phyloP scores from a whole-genome alignment of 179 eudicot genomes.

The Sideroxylon spinosum region DNA sequence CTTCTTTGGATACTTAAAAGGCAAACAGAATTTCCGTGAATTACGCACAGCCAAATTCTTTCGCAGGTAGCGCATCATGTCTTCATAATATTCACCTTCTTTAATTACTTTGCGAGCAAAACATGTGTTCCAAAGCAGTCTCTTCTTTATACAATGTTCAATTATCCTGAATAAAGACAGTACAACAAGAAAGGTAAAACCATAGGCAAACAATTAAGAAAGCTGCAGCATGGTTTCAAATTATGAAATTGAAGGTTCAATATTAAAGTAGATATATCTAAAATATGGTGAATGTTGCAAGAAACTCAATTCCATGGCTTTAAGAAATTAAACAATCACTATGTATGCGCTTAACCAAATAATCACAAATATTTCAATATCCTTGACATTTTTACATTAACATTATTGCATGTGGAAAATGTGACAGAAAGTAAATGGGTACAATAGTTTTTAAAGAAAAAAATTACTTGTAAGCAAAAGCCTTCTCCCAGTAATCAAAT shows the following conservation, averaged over 20 bases:
- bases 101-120: slow-evolving; percentile 88
- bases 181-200: background rate
- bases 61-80: slow-evolving; percentile 88
- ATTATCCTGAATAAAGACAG: slow-evolving; percentile 50
- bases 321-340: slow-evolving; percentile 1
- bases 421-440: background rate
- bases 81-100: slow-evolving; percentile 95
- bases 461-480: background rate
- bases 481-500: background rate
- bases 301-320: background rate
- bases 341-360: background rate
- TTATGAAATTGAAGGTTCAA: background rate
- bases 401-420: background rate
- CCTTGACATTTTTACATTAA: background rate
- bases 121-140: slow-evolving; percentile 77
- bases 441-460: background rate
- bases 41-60: slow-evolving; percentile 77
- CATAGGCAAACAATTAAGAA: background rate
- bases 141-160: slow-evolving; percentile 87
- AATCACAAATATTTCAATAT: slow-evolving; percentile 2
- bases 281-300: background rate
- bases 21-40: slow-evolving; percentile 8
- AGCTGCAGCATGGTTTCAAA: background rate
- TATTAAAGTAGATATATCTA: background rate
- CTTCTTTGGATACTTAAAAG: slow-evolving; percentile 5